Conservation (phyloP, 2,329 filamentous ascomycete species). For the Didymella segeticola region DNA sequence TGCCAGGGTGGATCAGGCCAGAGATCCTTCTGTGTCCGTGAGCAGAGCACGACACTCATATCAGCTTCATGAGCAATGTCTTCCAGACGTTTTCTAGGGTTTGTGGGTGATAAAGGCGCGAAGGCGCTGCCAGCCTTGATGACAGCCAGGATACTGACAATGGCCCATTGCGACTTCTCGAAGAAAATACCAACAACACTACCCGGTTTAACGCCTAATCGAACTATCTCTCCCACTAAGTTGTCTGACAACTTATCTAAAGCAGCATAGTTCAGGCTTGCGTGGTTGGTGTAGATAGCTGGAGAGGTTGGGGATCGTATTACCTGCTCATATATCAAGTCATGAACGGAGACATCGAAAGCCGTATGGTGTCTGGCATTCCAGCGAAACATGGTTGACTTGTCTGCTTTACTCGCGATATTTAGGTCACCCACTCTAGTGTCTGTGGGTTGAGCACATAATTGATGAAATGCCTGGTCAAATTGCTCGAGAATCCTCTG, state of each 20-base stretch:
- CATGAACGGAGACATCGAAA: conserved; percentile 1
- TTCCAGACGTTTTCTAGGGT: conserved; percentile 23
- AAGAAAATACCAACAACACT: conserved; percentile 26
- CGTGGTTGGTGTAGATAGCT: background rate
- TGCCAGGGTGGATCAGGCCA: conserved; percentile 13
- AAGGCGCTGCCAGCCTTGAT: conserved; percentile 38
- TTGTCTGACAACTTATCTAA: background rate
- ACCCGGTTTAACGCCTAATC: background rate
- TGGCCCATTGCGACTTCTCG: conserved; percentile 43
- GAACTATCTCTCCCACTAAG: background rate
- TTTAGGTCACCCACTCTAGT: conserved; percentile 1
- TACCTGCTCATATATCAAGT: background rate
- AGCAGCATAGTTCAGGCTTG: too few relatives aligned
- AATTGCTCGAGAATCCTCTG: conserved; percentile 1
- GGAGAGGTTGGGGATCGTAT: background rate
- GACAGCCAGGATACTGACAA: conserved; percentile 41
- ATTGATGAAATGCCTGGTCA: background rate
- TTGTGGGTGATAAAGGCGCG: conserved; percentile 28
- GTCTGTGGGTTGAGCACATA: background rate
- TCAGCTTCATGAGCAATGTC: conserved; percentile 29
- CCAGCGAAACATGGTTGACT: conserved; percentile 1
- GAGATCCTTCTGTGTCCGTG: conserved; percentile 22
- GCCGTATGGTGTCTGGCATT: too few relatives aligned
- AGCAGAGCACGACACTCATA: conserved; percentile 25
- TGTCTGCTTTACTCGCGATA: background rate